A percentile compares a stretch with the other conserved stretches of the same genome.
phyloP scores from a whole-genome alignment of 2,329 filamentous ascomycete genomes.

The Penicillium sp. region DNA sequence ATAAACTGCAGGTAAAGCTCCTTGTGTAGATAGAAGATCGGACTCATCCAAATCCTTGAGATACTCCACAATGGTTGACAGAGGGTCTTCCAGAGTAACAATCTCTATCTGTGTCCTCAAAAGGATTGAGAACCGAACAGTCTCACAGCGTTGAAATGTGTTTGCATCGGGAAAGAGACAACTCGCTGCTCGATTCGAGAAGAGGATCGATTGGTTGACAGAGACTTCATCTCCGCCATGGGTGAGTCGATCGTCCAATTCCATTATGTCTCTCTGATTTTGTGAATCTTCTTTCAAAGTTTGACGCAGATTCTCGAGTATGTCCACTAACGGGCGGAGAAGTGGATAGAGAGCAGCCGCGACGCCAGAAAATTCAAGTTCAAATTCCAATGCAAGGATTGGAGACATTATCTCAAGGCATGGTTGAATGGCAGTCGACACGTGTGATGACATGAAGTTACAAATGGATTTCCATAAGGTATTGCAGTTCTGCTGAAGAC shows the following conservation, averaged over 20 bases:
- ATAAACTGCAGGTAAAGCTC: slow-evolving; percentile 38
- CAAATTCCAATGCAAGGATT: slow-evolving; percentile 33
- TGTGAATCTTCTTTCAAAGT: slow-evolving; percentile 22
- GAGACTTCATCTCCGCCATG: slow-evolving; percentile 29
- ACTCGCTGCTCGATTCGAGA: slow-evolving; percentile 38
- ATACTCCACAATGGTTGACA: slow-evolving; percentile 37
- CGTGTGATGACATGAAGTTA: slow-evolving; percentile 35
- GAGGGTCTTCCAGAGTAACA: not conserved
- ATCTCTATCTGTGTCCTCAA: slow-evolving; percentile 19
- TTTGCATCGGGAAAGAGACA: slow-evolving; percentile 37
- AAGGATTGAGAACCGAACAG: slow-evolving; percentile 41
- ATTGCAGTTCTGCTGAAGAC: slow-evolving; percentile 34
- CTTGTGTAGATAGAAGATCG: slow-evolving; percentile 44
- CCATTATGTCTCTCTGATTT: slow-evolving; percentile 44
- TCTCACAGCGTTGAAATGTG: slow-evolving; percentile 44
- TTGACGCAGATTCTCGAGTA: slow-evolving; percentile 37
- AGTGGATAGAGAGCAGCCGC: slow-evolving; percentile 33
- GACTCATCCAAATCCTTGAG: slow-evolving; percentile 41
- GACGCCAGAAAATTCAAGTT: slow-evolving; percentile 23
- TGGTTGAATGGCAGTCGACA: slow-evolving; percentile 33
- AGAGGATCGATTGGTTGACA: slow-evolving; percentile 30
- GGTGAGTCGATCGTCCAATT: slow-evolving; percentile 47
- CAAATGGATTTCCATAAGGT: slow-evolving; percentile 43
- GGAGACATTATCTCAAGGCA: slow-evolving; percentile 42
- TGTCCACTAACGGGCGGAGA: slow-evolving; percentile 33